phyloP scores from a whole-genome alignment of 805 yeast species.

The Yarrowia sp. region DNA sequence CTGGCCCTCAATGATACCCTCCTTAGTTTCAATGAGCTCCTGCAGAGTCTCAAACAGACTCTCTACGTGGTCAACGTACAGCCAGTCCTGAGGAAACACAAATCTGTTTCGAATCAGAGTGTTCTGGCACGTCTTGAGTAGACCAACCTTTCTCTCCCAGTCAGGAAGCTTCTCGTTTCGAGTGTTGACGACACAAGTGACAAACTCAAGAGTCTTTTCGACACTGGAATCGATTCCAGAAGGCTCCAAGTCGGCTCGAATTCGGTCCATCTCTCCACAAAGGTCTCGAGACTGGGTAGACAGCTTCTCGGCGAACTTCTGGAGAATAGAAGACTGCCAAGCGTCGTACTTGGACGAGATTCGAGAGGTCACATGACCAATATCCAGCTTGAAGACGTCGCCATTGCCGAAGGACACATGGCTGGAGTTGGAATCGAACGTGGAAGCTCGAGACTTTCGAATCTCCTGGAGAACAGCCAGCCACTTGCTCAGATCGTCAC shows the following conservation, averaged over 20 bases:
- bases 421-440: slow-evolving; percentile 61
- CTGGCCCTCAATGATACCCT: slow-evolving; percentile 53
- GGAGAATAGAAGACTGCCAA: slow-evolving; percentile 61
- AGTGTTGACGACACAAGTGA: slow-evolving; percentile 53
- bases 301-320: slow-evolving; percentile 54
- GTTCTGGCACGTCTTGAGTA: slow-evolving; percentile 53
- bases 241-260: slow-evolving; percentile 53
- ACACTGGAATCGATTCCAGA: slow-evolving; percentile 52
- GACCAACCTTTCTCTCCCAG: slow-evolving; percentile 45
- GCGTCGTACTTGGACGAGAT: slow-evolving; percentile 61
- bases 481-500: slow-evolving; percentile 57
- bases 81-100: slow-evolving; percentile 61
- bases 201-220: slow-evolving; percentile 51
- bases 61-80: slow-evolving; percentile 68
- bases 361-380: slow-evolving; percentile 61
- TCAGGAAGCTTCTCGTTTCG: slow-evolving; percentile 43
- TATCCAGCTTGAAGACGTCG: slow-evolving; percentile 53
- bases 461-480: slow-evolving; percentile 55
- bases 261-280: slow-evolving; percentile 48
- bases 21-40: slow-evolving; percentile 52
- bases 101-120: slow-evolving; percentile 55
- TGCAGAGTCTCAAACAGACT: slow-evolving; percentile 55
- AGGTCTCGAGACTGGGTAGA: slow-evolving; percentile 48
- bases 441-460: slow-evolving; percentile 51
- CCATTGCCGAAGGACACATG: slow-evolving; percentile 52